Base-by-base conservation (phyloP, 108 stramenopile genomes). In the Conticribra weissflogii region DNA sequence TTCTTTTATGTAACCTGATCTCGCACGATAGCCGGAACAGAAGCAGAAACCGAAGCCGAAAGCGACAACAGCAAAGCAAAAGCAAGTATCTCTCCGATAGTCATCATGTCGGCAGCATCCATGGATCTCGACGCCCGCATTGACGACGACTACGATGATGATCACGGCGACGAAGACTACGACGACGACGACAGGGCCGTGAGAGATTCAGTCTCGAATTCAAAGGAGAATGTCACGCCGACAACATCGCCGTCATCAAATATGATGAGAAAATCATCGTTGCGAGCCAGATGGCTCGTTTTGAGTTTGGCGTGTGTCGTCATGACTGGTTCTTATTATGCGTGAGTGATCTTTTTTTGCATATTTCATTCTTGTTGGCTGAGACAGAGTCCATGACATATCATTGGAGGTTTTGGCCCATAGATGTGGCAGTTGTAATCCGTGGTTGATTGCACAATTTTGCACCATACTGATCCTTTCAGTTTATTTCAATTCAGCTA, bases 321-420 rank as follows among this genome's bases (percentile, higher is more conserved):
- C 9, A 71, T 77, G 76, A 71, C 52, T 27, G 61, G 50, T 0
- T 34, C 44, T 14, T 71, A 77, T 57, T 77, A 77, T 34, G 47
- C 57, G 57, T 67, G 54, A 67, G 66, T 63, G 14, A 33, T 29
- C 4, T 28, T 7, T 16, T 31, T 24, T 66, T 7, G 22, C 18
- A 2, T 41, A 32, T 15, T 56, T 41, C 5, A 41, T 41, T 41
- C 12, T 12, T 5, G 5, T 41, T 5, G 5, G 36, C 12, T 5
- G 36, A 41, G 36, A n/a, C n/a, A n/a, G n/a, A n/a, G n/a, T n/a
- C n/a, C n/a, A n/a, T n/a, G n/a, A n/a, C n/a, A n/a, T n/a, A n/a
- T n/a, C n/a, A n/a, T n/a, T n/a, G n/a, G n/a, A n/a, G n/a, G n/a
- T n/a, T n/a, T n/a, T n/a, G n/a, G n/a, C n/a, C n/a, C n/a, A n/a